Percentiles rank a stretch among this genome's conserved stretches.
These are phyloP conservation scores for Globisporangium ultimum DNA, from an alignment of 352 stramenopile species.

Conservation along the genomic window DNA sequence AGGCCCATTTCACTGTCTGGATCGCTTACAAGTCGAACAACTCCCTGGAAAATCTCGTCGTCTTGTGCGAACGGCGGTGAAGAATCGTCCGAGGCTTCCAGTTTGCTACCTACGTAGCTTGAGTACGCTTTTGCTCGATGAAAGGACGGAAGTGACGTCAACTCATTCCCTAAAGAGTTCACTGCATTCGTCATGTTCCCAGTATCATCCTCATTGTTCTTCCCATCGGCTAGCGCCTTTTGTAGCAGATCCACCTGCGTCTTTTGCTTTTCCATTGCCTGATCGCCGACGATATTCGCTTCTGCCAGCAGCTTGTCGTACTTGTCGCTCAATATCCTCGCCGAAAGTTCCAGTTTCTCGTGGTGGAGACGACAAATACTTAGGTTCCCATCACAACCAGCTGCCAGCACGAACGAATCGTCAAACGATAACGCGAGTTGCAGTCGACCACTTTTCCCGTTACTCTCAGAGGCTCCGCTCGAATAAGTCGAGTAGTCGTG, in stretches of 20 bases:
- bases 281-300: slow-evolving; percentile 43
- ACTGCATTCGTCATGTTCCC: slow-evolving; percentile 8
- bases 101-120: slow-evolving; percentile 52
- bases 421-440: slow-evolving; percentile 75
- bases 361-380: slow-evolving; percentile 58
- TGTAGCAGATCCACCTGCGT: slow-evolving; percentile 41
- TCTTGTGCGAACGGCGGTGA: slow-evolving; percentile 25
- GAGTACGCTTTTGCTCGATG: slow-evolving; percentile 74
- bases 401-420: slow-evolving; percentile 73
- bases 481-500: slow-evolving; percentile 47
- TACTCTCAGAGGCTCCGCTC: neutral
- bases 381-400: slow-evolving; percentile 73
- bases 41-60: slow-evolving; percentile 48
- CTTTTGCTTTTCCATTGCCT: slow-evolving; percentile 56
- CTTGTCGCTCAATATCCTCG: slow-evolving; percentile 31
- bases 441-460: slow-evolving; percentile 12
- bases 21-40: slow-evolving; percentile 44
- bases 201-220: slow-evolving; percentile 39
- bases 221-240: slow-evolving; percentile 42
- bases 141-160: slow-evolving; percentile 61
- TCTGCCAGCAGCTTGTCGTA: slow-evolving; percentile 37
- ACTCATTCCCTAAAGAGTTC: slow-evolving; percentile 24
- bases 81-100: slow-evolving; percentile 12
- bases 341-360: slow-evolving; percentile 49
- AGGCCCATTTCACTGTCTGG: slow-evolving; percentile 33